Conservation (phyloP, 2,329 filamentous ascomycete genomes). For the Phialemonium atrogriseum region DNA sequence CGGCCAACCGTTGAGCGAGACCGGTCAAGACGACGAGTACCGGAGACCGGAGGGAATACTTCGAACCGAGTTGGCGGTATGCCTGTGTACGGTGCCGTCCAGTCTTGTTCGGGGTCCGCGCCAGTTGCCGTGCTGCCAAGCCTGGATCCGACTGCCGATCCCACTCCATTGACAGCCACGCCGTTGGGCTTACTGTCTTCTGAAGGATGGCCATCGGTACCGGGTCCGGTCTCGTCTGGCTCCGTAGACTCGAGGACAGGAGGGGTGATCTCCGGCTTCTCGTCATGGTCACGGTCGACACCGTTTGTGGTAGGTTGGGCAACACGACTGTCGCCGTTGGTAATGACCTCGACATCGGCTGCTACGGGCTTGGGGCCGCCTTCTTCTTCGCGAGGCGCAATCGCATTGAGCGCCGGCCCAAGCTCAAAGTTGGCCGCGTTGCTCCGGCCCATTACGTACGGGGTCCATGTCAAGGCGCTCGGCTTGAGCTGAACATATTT, state of each 20-base stretch:
- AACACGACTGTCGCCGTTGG: conserved; percentile 22
- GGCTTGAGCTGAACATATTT: conserved; percentile 79
- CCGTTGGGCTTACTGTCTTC: conserved; percentile 17
- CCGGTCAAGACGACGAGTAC: conserved; percentile 38
- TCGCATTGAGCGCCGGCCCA: conserved; percentile 71
- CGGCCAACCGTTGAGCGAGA: conserved; percentile 32
- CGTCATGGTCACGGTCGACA: conserved; percentile 20
- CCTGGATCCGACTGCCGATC: conserved; percentile 7
- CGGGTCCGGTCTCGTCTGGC: conserved; percentile 24
- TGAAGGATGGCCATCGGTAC: conserved; percentile 8
- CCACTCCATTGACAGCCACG: conserved; percentile 10
- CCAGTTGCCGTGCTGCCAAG: conserved; percentile 15
- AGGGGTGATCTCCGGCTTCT: conserved; percentile 9
- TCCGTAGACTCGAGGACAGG: conserved; percentile 31
- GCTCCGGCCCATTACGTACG: conserved; percentile 89
- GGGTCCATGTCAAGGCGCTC: conserved; percentile 82
- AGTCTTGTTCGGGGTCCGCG: conserved; percentile 25
- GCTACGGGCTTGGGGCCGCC: conserved; percentile 33
- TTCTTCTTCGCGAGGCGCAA: conserved; percentile 78
- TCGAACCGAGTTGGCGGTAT: conserved; percentile 69
- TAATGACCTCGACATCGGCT: conserved; percentile 19
- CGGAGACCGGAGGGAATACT: conserved; percentile 61
- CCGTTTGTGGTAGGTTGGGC: conserved; percentile 13
- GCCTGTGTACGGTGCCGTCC: conserved; percentile 39
- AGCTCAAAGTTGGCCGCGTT: conserved; percentile 78